Evolutionary conservation across 2,329 filamentous ascomycete genomes (phyloP).

Genomic region (Helminthosporium solani): DNA sequence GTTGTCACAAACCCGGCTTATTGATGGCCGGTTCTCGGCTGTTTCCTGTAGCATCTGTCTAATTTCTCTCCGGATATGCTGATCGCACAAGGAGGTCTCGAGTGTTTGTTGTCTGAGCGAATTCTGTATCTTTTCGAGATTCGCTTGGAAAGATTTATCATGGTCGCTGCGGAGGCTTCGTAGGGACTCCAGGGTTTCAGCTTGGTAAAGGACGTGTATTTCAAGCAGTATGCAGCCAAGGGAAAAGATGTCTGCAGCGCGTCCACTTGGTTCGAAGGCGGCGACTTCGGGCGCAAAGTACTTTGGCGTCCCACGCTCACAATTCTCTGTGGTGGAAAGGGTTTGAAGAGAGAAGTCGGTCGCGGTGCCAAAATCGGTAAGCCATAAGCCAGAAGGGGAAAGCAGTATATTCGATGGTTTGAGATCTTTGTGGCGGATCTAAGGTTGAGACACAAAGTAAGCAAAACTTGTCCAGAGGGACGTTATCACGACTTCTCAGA

Average conservation of each 20-base stretch:
- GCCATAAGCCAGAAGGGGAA: constrained; percentile 12
- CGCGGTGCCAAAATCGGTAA: constrained; percentile 27
- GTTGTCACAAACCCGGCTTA: not conserved
- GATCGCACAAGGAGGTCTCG: too few relatives aligned
- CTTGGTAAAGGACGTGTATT: constrained; percentile 3
- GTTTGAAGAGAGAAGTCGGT: constrained; percentile 21
- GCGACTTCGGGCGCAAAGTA: constrained; percentile 27
- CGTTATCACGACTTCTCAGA: too few relatives aligned
- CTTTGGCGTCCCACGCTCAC: constrained; percentile 23
- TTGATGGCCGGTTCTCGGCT: not conserved
- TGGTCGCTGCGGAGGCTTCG: not conserved
- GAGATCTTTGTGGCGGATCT: constrained; percentile 27
- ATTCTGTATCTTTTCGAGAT: not conserved
- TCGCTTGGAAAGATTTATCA: constrained; percentile 8
- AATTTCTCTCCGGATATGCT: not conserved
- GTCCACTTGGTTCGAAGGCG: constrained; percentile 11
- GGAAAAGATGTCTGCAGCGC: constrained; percentile 24
- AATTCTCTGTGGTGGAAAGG: constrained; percentile 17
- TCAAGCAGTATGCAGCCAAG: constrained; percentile 23
- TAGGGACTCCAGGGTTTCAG: not conserved
- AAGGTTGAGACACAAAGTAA: too few relatives aligned
- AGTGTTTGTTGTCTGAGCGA: not conserved
- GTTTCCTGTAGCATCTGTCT: constrained; percentile 1
- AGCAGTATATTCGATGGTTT: constrained; percentile 24
- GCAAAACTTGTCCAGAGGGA: too few relatives aligned